These are phyloP conservation scores for Graphiopsis chlorocephala DNA, from an alignment of 2,329 filamentous ascomycete genomes.

Conservation along the genomic window DNA sequence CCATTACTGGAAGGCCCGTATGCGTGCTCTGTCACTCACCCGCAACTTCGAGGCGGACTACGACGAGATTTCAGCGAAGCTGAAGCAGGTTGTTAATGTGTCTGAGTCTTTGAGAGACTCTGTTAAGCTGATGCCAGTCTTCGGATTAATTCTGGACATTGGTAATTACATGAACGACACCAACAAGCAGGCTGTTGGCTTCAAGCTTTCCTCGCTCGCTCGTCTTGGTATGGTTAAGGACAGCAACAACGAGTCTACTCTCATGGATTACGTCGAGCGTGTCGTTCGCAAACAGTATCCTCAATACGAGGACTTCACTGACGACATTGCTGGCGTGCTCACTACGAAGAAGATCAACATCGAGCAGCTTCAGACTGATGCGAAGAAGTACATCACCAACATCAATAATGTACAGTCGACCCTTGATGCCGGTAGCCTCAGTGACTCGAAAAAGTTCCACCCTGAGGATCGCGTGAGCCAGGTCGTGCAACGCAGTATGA, in stretches of 20 bases:
- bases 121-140: slow-evolving; percentile 89
- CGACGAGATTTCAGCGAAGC: slow-evolving; percentile 81
- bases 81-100: slow-evolving; percentile 80
- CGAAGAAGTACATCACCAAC: slow-evolving; percentile 89
- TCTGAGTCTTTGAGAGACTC: slow-evolving; percentile 89
- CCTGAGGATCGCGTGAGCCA: slow-evolving; percentile 92
- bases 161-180: slow-evolving; percentile 99
- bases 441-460: slow-evolving; percentile 96
- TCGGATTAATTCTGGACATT: slow-evolving; percentile 93
- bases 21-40: slow-evolving; percentile 84
- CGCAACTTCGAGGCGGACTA: slow-evolving; percentile 84
- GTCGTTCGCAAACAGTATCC: slow-evolving; percentile 96
- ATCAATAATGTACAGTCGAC: slow-evolving; percentile 91
- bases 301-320: slow-evolving; percentile 85
- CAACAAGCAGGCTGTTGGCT: slow-evolving; percentile 95
- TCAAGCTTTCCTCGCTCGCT: slow-evolving; percentile 93
- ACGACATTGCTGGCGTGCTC: slow-evolving; percentile 79
- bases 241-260: slow-evolving; percentile 95
- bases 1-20: slow-evolving; percentile 98
- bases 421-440: slow-evolving; percentile 88
- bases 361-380: slow-evolving; percentile 82
- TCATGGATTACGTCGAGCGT: slow-evolving; percentile 92
- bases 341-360: slow-evolving; percentile 87
- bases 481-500: slow-evolving; percentile 90
- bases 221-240: slow-evolving; percentile 97